phyloP scores from a whole-genome alignment of 768 basidiomycete genomes.

The Boletus reticulatus region DNA sequence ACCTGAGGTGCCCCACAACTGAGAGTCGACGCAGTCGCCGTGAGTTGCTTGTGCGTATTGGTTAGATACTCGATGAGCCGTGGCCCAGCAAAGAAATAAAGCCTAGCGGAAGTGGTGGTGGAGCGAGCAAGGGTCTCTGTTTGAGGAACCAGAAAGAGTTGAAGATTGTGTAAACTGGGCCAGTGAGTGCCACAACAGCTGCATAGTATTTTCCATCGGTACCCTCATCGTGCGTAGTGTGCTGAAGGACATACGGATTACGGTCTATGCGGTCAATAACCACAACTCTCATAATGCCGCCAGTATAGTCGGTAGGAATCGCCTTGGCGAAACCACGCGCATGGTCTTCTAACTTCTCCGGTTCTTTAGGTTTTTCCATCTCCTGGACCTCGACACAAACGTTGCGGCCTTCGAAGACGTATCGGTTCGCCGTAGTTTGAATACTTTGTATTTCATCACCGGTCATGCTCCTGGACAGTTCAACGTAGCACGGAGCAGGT shows the following conservation, averaged over 20 bases:
- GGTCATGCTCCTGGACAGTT: slow-evolving; percentile 68
- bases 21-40: slow-evolving; percentile 54
- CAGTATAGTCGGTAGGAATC: slow-evolving; percentile 72
- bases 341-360: slow-evolving; percentile 38
- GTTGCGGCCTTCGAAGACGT: slow-evolving; percentile 66
- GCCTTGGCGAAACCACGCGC: slow-evolving; percentile 52
- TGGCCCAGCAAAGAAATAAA: slow-evolving; percentile 83
- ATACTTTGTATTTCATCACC: slow-evolving; percentile 56
- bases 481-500: slow-evolving; percentile 73
- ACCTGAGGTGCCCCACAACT: slow-evolving; percentile 68
- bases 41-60: slow-evolving; percentile 54
- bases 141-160: slow-evolving; percentile 69
- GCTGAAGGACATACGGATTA: slow-evolving; percentile 55
- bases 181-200: slow-evolving; percentile 87
- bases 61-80: slow-evolving; percentile 65
- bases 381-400: slow-evolving; percentile 78
- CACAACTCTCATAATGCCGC: slow-evolving; percentile 74
- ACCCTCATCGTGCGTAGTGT: slow-evolving; percentile 5
- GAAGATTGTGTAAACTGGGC: slow-evolving; percentile 70
- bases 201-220: slow-evolving; percentile 1
- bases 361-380: slow-evolving; percentile 42
- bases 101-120: slow-evolving; percentile 59
- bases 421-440: slow-evolving; percentile 61
- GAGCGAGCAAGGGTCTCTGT: slow-evolving; percentile 65
- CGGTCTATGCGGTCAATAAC: slow-evolving; percentile 81